Evolutionary conservation across 179 eudicot species (phyloP).

Genomic region (Beta macrorhiza): DNA sequence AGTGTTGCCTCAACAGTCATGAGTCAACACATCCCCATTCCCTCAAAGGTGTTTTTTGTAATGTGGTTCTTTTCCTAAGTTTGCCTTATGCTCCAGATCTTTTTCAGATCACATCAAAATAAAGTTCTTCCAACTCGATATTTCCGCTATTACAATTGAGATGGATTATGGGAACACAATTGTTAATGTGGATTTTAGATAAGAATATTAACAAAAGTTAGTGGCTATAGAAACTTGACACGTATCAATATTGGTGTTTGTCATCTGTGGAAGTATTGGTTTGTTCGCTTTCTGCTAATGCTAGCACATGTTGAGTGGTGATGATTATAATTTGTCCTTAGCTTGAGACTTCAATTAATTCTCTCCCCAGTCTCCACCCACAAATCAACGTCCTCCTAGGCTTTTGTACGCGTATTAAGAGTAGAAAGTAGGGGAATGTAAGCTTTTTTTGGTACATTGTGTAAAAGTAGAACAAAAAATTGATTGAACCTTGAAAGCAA

Average conservation of each 20-base stretch:
- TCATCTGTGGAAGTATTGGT: not conserved
- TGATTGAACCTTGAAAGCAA: no score
- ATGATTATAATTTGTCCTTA: not conserved
- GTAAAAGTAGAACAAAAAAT: no score
- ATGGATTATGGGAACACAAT: no score
- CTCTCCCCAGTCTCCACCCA: no score
- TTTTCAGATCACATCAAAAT: not conserved
- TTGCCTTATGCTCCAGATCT: not conserved
- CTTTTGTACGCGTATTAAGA: no score
- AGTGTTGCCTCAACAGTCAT: not conserved
- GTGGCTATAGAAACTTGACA: not conserved
- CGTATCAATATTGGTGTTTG: not conserved
- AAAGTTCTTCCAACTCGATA: not conserved
- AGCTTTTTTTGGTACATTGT: no score
- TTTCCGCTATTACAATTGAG: not conserved
- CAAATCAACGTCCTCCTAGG: no score
- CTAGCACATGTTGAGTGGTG: not conserved
- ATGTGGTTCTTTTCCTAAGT: not conserved
- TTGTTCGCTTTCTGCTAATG: not conserved
- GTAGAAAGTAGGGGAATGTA: no score
- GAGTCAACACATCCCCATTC: not conserved
- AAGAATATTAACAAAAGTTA: not conserved
- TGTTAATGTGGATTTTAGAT: not conserved
- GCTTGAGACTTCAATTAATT: slow-evolving; percentile 2
- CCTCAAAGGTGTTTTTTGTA: not conserved